Evolutionary conservation across 2,329 filamentous ascomycete species (phyloP).

Genomic region (Albifimbria verrucaria): DNA sequence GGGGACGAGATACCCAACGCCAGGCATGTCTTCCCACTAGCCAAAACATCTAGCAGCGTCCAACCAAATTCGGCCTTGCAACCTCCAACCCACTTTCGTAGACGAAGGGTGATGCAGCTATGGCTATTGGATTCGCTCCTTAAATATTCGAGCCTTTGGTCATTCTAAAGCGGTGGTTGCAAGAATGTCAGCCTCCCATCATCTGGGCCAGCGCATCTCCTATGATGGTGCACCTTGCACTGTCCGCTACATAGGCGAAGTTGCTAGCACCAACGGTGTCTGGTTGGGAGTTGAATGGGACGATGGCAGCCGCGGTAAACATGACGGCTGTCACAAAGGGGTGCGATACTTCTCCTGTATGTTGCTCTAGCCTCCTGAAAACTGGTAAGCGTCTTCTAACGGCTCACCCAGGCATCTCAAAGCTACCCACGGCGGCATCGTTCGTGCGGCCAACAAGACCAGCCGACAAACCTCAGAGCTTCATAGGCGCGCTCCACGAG

Average conservation of each 20-base stretch:
- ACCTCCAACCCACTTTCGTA: too few relatives aligned
- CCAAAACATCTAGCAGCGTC: too few relatives aligned
- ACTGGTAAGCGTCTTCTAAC: constrained; percentile 4
- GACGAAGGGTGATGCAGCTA: too few relatives aligned
- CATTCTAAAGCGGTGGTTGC: too few relatives aligned
- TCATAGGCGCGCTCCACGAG: constrained; percentile 73
- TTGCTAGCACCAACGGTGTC: constrained; percentile 70
- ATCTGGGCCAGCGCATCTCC: constrained; percentile 73
- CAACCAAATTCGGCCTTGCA: too few relatives aligned
- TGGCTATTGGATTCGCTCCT: too few relatives aligned
- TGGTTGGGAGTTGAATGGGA: constrained; percentile 99
- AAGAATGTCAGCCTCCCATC: constrained; percentile 38
- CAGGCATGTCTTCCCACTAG: too few relatives aligned
- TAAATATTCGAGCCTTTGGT: too few relatives aligned
- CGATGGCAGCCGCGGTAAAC: constrained; percentile 80
- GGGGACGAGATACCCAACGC: too few relatives aligned
- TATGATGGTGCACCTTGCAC: constrained; percentile 78
- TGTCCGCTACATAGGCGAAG: constrained; percentile 74
- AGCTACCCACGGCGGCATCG: constrained; percentile 70
- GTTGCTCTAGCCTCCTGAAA: background rate
- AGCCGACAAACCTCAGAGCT: constrained; percentile 65
- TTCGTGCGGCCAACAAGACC: constrained; percentile 79
- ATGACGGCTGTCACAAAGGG: constrained; percentile 79
- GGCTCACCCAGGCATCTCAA: constrained; percentile 50
- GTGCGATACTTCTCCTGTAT: constrained; percentile 80